Percentiles rank a stretch among this genome's conserved stretches.
phyloP scores from a whole-genome alignment of 2,329 filamentous ascomycete species.

The Paramyrothecium sp. region DNA sequence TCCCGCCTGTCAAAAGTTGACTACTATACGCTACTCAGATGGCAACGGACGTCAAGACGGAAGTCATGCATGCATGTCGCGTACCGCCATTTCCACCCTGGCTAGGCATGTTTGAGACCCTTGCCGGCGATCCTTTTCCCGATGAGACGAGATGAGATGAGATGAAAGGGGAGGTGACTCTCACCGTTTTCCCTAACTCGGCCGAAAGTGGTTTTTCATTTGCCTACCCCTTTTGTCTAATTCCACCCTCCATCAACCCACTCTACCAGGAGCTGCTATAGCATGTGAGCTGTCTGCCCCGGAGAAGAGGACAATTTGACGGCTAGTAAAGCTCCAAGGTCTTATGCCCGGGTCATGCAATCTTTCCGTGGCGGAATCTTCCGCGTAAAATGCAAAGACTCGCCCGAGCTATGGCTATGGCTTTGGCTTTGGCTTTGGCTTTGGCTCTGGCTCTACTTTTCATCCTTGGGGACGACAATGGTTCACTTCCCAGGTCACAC shows the following conservation, averaged over 20 bases:
- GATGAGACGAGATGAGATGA: constrained; percentile 1
- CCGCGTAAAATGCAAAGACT: no score
- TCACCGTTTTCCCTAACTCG: neutral
- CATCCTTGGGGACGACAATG: no score
- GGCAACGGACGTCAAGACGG: neutral
- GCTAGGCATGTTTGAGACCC: constrained; percentile 3
- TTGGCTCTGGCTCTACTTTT: no score
- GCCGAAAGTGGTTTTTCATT: neutral
- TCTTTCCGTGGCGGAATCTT: no score
- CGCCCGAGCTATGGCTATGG: no score
- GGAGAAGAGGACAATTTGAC: no score
- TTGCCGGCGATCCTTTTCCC: neutral
- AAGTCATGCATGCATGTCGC: neutral
- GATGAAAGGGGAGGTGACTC: neutral
- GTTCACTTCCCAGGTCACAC: no score
- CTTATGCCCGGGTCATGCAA: no score
- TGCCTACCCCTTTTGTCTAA: neutral
- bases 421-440: no score
- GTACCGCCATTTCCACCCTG: neutral
- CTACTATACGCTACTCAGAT: neutral
- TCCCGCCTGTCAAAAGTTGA: neutral
- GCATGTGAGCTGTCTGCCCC: no score
- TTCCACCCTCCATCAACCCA: neutral
- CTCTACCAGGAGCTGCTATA: no score
- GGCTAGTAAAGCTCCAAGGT: no score